Evolutionary conservation across 192 early-diverging fungal species (phyloP), one percentile per base, ranked within the genome.

Genomic region (Rhizophagus clarus): DNA sequence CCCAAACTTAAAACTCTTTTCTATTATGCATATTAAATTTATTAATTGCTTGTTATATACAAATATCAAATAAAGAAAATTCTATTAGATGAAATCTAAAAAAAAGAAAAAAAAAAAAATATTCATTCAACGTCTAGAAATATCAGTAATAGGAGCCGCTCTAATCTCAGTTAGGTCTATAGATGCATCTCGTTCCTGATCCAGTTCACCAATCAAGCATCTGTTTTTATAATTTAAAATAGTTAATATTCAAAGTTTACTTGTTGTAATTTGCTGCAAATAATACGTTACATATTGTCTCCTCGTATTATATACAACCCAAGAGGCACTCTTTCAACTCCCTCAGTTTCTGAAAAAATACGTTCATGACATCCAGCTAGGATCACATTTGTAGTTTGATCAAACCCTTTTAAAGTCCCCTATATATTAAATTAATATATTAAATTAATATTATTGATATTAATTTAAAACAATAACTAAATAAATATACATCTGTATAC

Each of bases 301-400:
- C 90, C 90, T 32, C 89, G 81, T 60, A 91, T 80, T 49, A 91
- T 66, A 74, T 89, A 90, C 9, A 91, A 74, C 9, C 90, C 90
- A 20, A 89, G 80, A 11, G 83, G 82, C 0, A 85, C 80, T 11
- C 83, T 79, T 67, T 90, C 88, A 31, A 86, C 83, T 26, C 89
- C 89, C 34, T 84, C 85, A 31, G 64, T 79, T 26, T 63, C 72
- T 17, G 87, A 83, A 77, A 90, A 91, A 24, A 87, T 82, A 76
- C 90, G 88, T 79, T 90, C 89, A 47, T 84, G 76, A 45, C 89
- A 83, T 69, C 83, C 82, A 15, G 83, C 68, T 17, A 91, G 62
- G 72, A 91, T 89, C 1, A 91, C 17, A 80, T 91, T 91, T 12
- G 84, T 82, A 4, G 83, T 84, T 66, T 89, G 87, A 81, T 91